A percentile compares a stretch with the other conserved stretches of the same genome.
phyloP scores from a whole-genome alignment of 2,329 filamentous ascomycete species.

The Pseudopithomyces chartarum region DNA sequence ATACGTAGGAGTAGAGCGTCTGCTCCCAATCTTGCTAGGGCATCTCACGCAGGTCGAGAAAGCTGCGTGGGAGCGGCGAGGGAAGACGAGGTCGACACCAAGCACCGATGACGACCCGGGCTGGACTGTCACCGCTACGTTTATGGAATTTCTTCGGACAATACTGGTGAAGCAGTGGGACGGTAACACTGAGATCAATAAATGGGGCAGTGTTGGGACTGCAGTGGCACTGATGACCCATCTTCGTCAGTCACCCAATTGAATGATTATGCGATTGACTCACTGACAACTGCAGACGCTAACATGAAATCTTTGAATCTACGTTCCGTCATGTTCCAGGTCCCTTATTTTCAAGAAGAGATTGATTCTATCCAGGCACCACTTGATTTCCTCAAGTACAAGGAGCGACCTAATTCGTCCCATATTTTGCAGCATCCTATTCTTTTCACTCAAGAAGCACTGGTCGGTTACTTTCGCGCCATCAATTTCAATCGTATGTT shows the following conservation, averaged over 20 bases:
- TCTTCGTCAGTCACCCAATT: slow-evolving; percentile 59
- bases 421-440: slow-evolving; percentile 83
- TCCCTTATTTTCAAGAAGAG: slow-evolving; percentile 75
- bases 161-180: slow-evolving; percentile 83
- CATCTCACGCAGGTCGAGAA: slow-evolving; percentile 33
- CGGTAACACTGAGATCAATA: slow-evolving; percentile 71
- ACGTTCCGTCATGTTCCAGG: slow-evolving; percentile 67
- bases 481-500: slow-evolving; percentile 90
- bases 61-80: slow-evolving; percentile 25
- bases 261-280: too few species aligned
- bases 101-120: slow-evolving; percentile 33
- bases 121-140: slow-evolving; percentile 42
- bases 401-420: slow-evolving; percentile 65
- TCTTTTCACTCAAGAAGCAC: slow-evolving; percentile 72
- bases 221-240: slow-evolving; percentile 75
- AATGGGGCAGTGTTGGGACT: slow-evolving; percentile 74
- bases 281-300: slow-evolving; percentile 28
- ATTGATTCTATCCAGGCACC: slow-evolving; percentile 78
- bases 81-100: slow-evolving; percentile 19
- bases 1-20: neutral
- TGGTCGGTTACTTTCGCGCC: slow-evolving; percentile 84
- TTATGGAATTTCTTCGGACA: slow-evolving; percentile 73
- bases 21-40: slow-evolving; percentile 26
- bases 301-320: slow-evolving; percentile 54
- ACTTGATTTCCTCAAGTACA: slow-evolving; percentile 65